A percentile compares a stretch with the other conserved stretches of the same genome.
Conservation (phyloP, 768 basidiomycete species). For the Gymnopilus dilepis region DNA sequence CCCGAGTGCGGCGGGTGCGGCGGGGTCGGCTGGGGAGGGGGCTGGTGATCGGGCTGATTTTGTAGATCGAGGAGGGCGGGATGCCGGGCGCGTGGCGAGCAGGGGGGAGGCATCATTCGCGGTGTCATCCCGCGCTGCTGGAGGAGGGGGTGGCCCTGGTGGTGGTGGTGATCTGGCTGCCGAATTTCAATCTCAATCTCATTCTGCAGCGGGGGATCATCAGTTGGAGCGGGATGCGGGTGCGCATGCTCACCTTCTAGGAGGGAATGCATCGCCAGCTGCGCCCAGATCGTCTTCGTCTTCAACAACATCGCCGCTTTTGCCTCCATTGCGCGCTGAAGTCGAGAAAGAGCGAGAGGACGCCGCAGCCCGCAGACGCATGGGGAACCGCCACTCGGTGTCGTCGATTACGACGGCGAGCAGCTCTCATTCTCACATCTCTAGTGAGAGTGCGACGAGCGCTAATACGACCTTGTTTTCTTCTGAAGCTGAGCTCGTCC, state of each 20-base stretch:
- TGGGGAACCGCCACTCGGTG: slow-evolving; percentile 23
- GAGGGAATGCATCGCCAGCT: no score
- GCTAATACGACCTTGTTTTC: slow-evolving; percentile 8
- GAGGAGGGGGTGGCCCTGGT: no score
- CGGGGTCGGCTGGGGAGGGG: no score
- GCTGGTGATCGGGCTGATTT: no score
- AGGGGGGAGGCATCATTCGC: no score
- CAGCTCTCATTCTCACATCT: slow-evolving; percentile 12
- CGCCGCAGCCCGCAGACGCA: slow-evolving; percentile 9
- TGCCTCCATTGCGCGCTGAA: background rate
- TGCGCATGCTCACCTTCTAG: no score
- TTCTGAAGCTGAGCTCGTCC: background rate
- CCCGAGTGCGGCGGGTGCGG: background rate
- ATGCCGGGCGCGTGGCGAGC: background rate
- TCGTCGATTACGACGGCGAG: slow-evolving; percentile 27
- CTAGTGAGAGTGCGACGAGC: slow-evolving; percentile 1
- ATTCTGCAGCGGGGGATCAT: background rate
- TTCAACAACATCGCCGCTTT: background rate
- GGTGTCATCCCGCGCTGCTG: background rate
- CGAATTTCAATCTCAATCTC: background rate
- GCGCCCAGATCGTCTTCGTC: no score
- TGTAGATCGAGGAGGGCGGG: no score
- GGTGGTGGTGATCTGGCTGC: no score
- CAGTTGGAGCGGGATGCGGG: background rate
- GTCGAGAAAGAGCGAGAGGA: background rate